Evolutionary conservation across 176 grass and related monocot species (phyloP), one percentile per base, ranked within the genome.

Genomic region (Carex myosuroides): DNA sequence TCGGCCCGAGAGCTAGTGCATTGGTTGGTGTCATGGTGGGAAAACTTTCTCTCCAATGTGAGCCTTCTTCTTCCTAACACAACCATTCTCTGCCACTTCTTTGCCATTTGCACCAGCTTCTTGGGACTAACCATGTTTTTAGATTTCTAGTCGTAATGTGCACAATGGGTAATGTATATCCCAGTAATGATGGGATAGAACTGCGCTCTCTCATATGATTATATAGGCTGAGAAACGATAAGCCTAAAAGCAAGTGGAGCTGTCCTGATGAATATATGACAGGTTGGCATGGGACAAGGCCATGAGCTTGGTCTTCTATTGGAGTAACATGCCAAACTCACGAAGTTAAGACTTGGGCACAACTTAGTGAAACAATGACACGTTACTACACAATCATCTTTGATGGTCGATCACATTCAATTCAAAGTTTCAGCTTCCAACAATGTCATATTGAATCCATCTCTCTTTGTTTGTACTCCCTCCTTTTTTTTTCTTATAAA

Each of bases 71-170:
- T 88, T 13, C 86, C 75, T 1, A 87, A 17, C 3, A 57, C 54
- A 29, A 46, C 62, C 46, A 90, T 82, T 81, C 85, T 94, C 55
- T 88, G 88, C 90, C 92, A 94, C 80, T 94, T 91, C 82, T 85
- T 91, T 35, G 50, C 26, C 26, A 26, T 26, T 26, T 26, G 26
- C 26, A 26, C 26, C 0, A 26, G 26, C 26, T 26, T 26, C 60
- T 87, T 94, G 16, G 76, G 13, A 59, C 72, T 88, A 76, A 88
- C 53, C 89, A 94, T 91, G 70, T 29, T 89, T 54, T 66, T 18
- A 71, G 84, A 32, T 59, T 86, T 88, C 35, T 1, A 37, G 60
- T 50, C 2, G 56, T 17, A 1, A 78, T n/a, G 41, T 17, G 39
- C 17, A 42, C 29, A 85, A 73, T 73, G 14, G 48, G 13, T n/a